These are phyloP conservation scores for Rhizoclosmatium globosum DNA, from an alignment of 192 early-diverging fungal species.

Conservation along the genomic window DNA sequence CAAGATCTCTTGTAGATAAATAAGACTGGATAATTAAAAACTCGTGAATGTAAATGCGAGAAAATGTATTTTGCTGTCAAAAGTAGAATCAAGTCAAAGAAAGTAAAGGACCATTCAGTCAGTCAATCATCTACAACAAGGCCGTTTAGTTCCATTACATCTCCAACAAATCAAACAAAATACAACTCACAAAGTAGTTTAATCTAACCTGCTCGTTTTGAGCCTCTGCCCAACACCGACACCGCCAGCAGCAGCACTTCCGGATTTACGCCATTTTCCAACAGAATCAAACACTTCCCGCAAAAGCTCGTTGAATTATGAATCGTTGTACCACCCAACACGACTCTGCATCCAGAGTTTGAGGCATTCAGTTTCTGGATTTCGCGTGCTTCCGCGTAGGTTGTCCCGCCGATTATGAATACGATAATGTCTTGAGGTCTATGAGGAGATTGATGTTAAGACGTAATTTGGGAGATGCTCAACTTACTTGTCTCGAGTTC, in stretches of 20 bases:
- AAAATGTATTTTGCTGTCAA: too few species aligned
- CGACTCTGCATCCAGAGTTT: slow-evolving; percentile 78
- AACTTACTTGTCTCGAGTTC: slow-evolving; percentile 61
- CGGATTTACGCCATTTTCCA: slow-evolving; percentile 36
- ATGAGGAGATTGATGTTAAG: not conserved
- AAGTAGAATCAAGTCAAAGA: too few species aligned
- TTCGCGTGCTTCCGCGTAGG: slow-evolving; percentile 90
- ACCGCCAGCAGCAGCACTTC: not conserved
- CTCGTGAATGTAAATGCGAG: too few species aligned
- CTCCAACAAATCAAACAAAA: too few species aligned
- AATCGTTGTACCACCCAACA: slow-evolving; percentile 92
- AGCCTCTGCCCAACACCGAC: slow-evolving; percentile 10
- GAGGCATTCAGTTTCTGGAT: slow-evolving; percentile 84
- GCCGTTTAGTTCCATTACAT: too few species aligned
- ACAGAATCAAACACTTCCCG: slow-evolving; percentile 53
- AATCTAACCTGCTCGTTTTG: slow-evolving; percentile 39
- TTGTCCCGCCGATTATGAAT: slow-evolving; percentile 96
- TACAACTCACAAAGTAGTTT: not conserved
- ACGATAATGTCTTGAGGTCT: slow-evolving; percentile 95
- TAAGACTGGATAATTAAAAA: too few species aligned
- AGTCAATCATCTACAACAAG: too few species aligned
- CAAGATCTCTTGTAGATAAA: too few species aligned
- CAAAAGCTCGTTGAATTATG: slow-evolving; percentile 74
- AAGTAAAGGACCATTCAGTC: too few species aligned
- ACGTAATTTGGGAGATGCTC: slow-evolving; percentile 3